A percentile compares a stretch with the other conserved stretches of the same genome.
Evolutionary conservation across 352 stramenopile genomes (phyloP).

Genomic region (Phytophthora parvispora): DNA sequence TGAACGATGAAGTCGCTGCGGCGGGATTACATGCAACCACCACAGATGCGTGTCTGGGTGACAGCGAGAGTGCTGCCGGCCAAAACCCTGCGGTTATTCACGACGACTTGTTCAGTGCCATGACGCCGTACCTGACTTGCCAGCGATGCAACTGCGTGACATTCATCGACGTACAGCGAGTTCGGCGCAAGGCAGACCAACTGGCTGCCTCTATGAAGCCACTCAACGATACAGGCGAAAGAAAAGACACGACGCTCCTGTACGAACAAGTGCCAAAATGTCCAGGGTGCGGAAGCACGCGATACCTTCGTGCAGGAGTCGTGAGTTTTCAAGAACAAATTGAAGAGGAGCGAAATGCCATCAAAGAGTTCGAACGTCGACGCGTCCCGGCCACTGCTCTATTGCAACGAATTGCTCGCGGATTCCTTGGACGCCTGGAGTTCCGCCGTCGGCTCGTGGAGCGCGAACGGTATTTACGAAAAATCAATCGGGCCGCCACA

Average conservation of each 20-base stretch:
- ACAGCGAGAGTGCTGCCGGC: background rate
- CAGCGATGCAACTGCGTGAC: conserved; percentile 82
- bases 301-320: conserved; percentile 76
- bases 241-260: conserved; percentile 17
- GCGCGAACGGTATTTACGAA: conserved; percentile 57
- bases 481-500: conserved; percentile 60
- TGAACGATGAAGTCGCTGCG: background rate
- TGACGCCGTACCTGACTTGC: conserved; percentile 83
- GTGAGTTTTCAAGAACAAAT: conserved; percentile 86
- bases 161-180: conserved; percentile 72
- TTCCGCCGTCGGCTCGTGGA: conserved; percentile 57
- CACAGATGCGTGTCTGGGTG: background rate
- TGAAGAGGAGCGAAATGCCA: conserved; percentile 63
- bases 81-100: conserved; percentile 5
- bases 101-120: conserved; percentile 31
- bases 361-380: conserved; percentile 74
- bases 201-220: background rate
- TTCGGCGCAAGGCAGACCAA: conserved; percentile 46
- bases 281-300: conserved; percentile 70
- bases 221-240: conserved; percentile 5
- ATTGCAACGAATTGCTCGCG: conserved; percentile 70
- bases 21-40: background rate
- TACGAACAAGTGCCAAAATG: conserved; percentile 77
- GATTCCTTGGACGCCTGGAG: conserved; percentile 68
- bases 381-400: conserved; percentile 60